These are phyloP conservation scores for Solanum arcanum DNA, from an alignment of 257 asterid species.

Conservation along the genomic window DNA sequence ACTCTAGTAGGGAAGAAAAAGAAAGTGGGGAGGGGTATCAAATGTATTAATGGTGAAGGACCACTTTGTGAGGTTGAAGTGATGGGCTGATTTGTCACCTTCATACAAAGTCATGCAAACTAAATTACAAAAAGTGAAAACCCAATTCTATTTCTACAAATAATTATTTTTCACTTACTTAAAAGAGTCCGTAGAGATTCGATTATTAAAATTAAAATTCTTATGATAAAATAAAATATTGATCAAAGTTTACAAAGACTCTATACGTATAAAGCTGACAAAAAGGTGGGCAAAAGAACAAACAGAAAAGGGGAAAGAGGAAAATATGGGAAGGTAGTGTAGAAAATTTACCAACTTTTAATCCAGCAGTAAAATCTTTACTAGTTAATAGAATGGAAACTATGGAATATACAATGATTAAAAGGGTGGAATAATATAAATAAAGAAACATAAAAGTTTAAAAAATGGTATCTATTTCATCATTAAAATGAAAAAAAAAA, in stretches of 20 bases:
- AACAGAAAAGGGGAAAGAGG: not conserved
- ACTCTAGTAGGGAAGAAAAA: slow-evolving; percentile 9
- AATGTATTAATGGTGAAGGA: slow-evolving; percentile 58
- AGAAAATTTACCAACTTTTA: not conserved
- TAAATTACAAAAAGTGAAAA: not conserved
- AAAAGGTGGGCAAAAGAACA: not conserved
- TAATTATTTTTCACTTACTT: not conserved
- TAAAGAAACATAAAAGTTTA: not conserved
- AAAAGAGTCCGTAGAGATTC: not conserved
- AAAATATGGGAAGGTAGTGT: not conserved
- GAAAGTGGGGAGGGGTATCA: slow-evolving; percentile 34
- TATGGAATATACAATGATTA: not conserved
- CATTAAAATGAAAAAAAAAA: not conserved
- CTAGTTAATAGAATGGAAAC: not conserved
- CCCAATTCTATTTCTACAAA: not conserved
- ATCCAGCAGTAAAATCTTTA: not conserved
- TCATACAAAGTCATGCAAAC: slow-evolving; percentile 19
- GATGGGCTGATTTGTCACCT: slow-evolving; percentile 67
- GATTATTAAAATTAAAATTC: not conserved
- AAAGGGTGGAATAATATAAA: not conserved
- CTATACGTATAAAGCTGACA: not conserved
- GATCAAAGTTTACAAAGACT: not conserved
- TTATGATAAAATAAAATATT: too few relatives aligned
- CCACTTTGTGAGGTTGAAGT: slow-evolving; percentile 60
- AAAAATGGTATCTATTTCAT: not conserved